Percentiles rank a stretch among this genome's conserved stretches.
phyloP scores from a whole-genome alignment of 164 flowering plant species.

The Platanus orientalis region DNA sequence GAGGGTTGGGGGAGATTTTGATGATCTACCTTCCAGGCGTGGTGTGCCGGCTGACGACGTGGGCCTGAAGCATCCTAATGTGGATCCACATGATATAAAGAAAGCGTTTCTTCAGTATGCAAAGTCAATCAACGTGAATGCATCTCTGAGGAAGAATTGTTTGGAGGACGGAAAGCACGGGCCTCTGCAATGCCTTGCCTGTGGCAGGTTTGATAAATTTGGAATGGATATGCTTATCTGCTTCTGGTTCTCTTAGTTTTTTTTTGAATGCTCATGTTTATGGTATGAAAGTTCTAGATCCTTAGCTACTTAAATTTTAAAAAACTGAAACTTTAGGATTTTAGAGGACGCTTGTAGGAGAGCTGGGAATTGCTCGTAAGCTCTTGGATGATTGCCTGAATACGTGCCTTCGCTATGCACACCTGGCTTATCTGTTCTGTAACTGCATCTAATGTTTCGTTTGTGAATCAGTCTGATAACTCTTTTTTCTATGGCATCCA shows the following conservation, averaged over 20 bases:
- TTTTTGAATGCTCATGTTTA: background rate
- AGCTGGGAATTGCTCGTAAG: too few species aligned
- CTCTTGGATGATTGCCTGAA: too few species aligned
- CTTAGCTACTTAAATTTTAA: background rate
- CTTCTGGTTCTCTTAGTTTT: background rate
- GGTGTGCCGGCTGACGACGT: constrained; percentile 9
- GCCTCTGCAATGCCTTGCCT: constrained; percentile 65
- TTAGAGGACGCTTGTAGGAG: background rate
- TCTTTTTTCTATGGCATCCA: too few species aligned
- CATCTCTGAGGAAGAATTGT: constrained; percentile 43
- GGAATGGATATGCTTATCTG: constrained; percentile 3
- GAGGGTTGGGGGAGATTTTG: constrained; percentile 39
- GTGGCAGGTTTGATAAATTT: constrained; percentile 69
- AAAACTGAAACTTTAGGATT: background rate
- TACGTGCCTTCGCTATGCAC: too few species aligned
- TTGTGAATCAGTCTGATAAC: too few species aligned
- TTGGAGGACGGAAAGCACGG: constrained; percentile 81
- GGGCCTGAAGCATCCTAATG: constrained; percentile 34
- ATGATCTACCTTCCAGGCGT: constrained; percentile 11
- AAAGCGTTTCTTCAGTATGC: constrained; percentile 54
- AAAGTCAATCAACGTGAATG: constrained; percentile 60
- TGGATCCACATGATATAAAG: constrained; percentile 54
- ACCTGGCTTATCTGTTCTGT: too few species aligned
- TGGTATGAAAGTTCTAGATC: background rate
- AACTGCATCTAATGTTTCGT: too few species aligned